Conservation (phyloP, 2,329 filamentous ascomycete species). For the Aaosphaeria arxii region DNA sequence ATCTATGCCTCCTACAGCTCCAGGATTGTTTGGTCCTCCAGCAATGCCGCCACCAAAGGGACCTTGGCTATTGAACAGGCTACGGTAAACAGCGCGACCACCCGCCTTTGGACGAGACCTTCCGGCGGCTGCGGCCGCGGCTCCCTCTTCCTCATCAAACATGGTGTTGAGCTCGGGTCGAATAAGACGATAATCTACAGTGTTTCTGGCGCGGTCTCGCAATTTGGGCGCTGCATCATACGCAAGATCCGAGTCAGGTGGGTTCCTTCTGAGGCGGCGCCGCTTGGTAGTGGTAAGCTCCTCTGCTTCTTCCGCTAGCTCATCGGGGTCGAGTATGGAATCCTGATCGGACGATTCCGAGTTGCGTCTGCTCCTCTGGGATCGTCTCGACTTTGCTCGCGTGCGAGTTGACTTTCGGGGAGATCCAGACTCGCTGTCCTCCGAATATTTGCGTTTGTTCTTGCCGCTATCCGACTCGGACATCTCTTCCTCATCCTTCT, state of each 20-base stretch:
- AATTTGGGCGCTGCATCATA: slow-evolving; percentile 55
- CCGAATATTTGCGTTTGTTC: slow-evolving; percentile 35
- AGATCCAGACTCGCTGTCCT: slow-evolving; percentile 34
- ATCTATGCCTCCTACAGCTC: slow-evolving; percentile 74
- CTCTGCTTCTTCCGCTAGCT: slow-evolving; percentile 56
- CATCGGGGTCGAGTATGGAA: slow-evolving; percentile 43
- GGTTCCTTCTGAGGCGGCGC: slow-evolving; percentile 28
- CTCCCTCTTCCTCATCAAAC: slow-evolving; percentile 71
- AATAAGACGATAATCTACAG: slow-evolving; percentile 83
- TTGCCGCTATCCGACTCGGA: slow-evolving; percentile 51
- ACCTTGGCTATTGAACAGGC: slow-evolving; percentile 83
- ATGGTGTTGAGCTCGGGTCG: slow-evolving; percentile 68
- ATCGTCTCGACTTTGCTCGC: slow-evolving; percentile 45
- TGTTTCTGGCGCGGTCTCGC: slow-evolving; percentile 63
- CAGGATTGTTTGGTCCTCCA: slow-evolving; percentile 71
- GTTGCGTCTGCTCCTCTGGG: slow-evolving; percentile 47
- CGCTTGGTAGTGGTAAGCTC: slow-evolving; percentile 54
- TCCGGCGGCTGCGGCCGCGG: slow-evolving; percentile 66
- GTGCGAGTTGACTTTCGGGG: slow-evolving; percentile 53
- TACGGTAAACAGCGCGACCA: slow-evolving; percentile 62
- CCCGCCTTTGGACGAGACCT: slow-evolving; percentile 53
- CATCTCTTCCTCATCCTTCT: slow-evolving; percentile 52
- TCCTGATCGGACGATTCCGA: slow-evolving; percentile 45
- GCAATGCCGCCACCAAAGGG: slow-evolving; percentile 88
- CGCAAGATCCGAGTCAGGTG: slow-evolving; percentile 43